Evolutionary conservation across 2,329 filamentous ascomycete species (phyloP).

Genomic region (Hypoxylon sp.): DNA sequence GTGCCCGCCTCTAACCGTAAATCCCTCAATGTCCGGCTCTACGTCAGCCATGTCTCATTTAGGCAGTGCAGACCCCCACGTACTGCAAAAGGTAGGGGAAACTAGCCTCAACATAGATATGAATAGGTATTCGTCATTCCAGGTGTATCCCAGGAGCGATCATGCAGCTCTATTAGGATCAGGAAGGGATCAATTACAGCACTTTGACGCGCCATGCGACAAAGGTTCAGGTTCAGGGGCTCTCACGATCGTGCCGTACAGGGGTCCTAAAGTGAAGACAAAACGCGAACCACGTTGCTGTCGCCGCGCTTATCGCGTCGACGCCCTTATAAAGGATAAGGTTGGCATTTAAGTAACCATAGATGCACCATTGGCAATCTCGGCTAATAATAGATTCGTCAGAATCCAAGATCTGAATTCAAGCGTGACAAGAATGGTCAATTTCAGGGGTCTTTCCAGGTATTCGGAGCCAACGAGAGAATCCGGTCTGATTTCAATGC

Average conservation of each 20-base stretch:
- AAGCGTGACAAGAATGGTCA: constrained; percentile 23
- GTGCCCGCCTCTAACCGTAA: constrained; percentile 10
- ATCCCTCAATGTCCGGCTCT: constrained; percentile 14
- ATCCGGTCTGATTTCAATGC: constrained; percentile 23
- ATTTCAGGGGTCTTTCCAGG: constrained; percentile 22
- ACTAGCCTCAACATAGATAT: constrained; percentile 18
- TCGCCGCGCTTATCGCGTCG: constrained; percentile 22
- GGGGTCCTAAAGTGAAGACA: constrained; percentile 17
- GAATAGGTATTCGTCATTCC: constrained; percentile 2
- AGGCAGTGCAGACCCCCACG: constrained; percentile 21
- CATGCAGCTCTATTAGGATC: constrained; percentile 16
- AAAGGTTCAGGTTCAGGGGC: background rate
- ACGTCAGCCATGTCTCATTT: constrained; percentile 22
- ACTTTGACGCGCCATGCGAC: constrained; percentile 4
- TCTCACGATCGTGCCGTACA: constrained; percentile 29
- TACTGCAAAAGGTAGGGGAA: constrained; percentile 16
- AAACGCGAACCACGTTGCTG: constrained; percentile 9
- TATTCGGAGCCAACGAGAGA: constrained; percentile 27
- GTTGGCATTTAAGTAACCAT: constrained; percentile 11
- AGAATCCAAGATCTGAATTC: constrained; percentile 29
- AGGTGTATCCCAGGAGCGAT: constrained; percentile 11
- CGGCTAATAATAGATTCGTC: constrained; percentile 16
- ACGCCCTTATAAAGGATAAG: constrained; percentile 30
- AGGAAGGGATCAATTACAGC: constrained; percentile 14
- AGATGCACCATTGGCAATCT: background rate